These are phyloP conservation scores for Phialocephala subalpina DNA, from an alignment of 2,329 filamentous ascomycete species.

Conservation along the genomic window DNA sequence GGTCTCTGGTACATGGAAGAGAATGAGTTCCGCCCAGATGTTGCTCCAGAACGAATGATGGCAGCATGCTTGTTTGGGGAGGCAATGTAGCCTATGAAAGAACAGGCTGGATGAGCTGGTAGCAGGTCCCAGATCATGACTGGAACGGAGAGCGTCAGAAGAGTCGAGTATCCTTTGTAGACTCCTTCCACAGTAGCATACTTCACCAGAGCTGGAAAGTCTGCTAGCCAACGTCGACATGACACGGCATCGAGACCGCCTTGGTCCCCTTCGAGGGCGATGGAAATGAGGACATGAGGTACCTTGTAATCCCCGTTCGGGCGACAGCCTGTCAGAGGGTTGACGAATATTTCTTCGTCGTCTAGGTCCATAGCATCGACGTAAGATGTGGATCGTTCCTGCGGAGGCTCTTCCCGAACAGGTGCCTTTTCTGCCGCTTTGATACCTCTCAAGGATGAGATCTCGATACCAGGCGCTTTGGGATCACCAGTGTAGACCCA, in stretches of 20 bases:
- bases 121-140: conserved; percentile 32
- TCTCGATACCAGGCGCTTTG: conserved; percentile 64
- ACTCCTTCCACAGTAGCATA: conserved; percentile 33
- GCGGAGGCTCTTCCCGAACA: background rate
- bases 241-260: conserved; percentile 21
- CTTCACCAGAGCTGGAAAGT: conserved; percentile 29
- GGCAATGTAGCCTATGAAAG: conserved; percentile 29
- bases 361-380: conserved; percentile 31
- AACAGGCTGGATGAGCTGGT: conserved; percentile 29
- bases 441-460: conserved; percentile 47
- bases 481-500: conserved; percentile 71
- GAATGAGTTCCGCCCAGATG: conserved; percentile 13
- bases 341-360: conserved; percentile 13
- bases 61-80: conserved; percentile 22
- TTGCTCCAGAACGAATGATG: conserved; percentile 9
- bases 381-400: conserved; percentile 20
- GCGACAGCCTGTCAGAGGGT: conserved; percentile 15
- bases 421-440: conserved; percentile 15
- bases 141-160: conserved; percentile 28
- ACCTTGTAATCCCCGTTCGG: conserved; percentile 26
- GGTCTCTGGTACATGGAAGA: conserved; percentile 14
- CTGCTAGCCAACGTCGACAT: conserved; percentile 28
- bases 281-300: conserved; percentile 31
- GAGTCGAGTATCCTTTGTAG: conserved; percentile 28
- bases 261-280: conserved; percentile 30